These are phyloP conservation scores for Somion occarium DNA, from an alignment of 1,284 basidiomycete species.

Conservation along the genomic window DNA sequence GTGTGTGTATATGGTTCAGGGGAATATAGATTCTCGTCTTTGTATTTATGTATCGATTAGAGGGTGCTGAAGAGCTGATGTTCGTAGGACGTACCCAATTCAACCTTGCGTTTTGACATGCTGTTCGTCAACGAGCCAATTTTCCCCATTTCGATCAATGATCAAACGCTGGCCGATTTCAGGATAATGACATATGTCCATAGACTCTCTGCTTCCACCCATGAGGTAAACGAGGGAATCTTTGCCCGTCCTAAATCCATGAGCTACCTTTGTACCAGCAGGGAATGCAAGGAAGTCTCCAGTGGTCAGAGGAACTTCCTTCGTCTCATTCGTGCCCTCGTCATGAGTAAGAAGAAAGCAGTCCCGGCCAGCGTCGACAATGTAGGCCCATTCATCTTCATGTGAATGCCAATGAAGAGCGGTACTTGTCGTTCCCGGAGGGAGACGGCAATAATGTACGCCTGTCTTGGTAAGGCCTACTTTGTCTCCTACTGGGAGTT, in stretches of 20 bases:
- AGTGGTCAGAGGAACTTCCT: constrained; percentile 17
- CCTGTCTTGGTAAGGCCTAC: constrained; percentile 21
- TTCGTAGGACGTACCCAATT: background rate
- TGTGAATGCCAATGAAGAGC: constrained; percentile 24
- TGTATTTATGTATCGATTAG: background rate
- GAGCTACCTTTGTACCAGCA: constrained; percentile 14
- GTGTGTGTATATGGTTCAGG: background rate
- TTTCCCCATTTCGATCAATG: constrained; percentile 5
- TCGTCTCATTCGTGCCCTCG: constrained; percentile 6
- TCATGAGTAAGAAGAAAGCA: constrained; percentile 17
- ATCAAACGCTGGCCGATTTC: constrained; percentile 13
- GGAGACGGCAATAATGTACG: constrained; percentile 22
- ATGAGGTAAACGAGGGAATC: constrained; percentile 22
- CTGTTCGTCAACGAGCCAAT: background rate
- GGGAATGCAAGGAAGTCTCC: constrained; percentile 27
- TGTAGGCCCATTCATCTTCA: constrained; percentile 27
- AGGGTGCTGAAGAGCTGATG: background rate
- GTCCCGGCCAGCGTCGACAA: constrained; percentile 23
- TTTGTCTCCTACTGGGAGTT: constrained; percentile 20
- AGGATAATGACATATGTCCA: constrained; percentile 23
- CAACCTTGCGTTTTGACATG: background rate
- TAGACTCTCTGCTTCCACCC: constrained; percentile 20
- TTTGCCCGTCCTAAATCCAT: constrained; percentile 17
- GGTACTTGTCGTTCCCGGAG: constrained; percentile 19
- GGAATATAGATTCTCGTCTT: background rate